Percentiles rank a stretch among this genome's conserved stretches.
Evolutionary conservation across 495 filamentous ascomycete species (phyloP).

Genomic region (Aspergillus nidulans): DNA sequence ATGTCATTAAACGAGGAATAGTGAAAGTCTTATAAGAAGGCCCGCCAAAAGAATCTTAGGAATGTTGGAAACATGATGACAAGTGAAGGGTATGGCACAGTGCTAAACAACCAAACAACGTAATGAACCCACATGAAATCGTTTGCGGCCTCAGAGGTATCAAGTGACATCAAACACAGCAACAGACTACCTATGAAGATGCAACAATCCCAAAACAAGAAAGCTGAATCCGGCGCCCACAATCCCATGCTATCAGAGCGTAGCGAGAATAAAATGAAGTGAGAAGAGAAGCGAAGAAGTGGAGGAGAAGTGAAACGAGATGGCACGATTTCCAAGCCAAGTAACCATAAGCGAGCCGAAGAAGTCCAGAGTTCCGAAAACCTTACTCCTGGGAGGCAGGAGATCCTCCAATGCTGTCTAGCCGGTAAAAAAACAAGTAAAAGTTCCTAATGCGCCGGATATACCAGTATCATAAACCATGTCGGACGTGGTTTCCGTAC

Average conservation of each 20-base stretch:
- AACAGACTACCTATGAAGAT: slow-evolving; percentile 31
- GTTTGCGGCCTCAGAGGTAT: slow-evolving; percentile 19
- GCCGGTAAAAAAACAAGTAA: slow-evolving; percentile 31
- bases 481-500: slow-evolving; percentile 40
- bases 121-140: slow-evolving; percentile 18
- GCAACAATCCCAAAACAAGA: slow-evolving; percentile 29
- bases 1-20: slow-evolving; percentile 15
- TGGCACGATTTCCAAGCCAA: slow-evolving; percentile 7
- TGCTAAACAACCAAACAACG: slow-evolving; percentile 10
- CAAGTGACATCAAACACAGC: slow-evolving; percentile 27
- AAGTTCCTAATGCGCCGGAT: slow-evolving; percentile 43
- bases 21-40: slow-evolving; percentile 4
- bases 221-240: slow-evolving; percentile 36
- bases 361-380: slow-evolving; percentile 31
- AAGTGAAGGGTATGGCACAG: slow-evolving; percentile 19
- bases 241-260: slow-evolving; percentile 32
- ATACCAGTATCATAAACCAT: slow-evolving; percentile 47
- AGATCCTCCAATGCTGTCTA: slow-evolving; percentile 49
- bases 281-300: slow-evolving; percentile 7
- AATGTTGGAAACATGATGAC: slow-evolving; percentile 1
- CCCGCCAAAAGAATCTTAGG: background rate
- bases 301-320: slow-evolving; percentile 13
- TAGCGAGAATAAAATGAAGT: slow-evolving; percentile 8
- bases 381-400: slow-evolving; percentile 42
- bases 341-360: slow-evolving; percentile 20